A percentile compares a stretch with the other conserved stretches of the same genome.
Conservation (phyloP, 2,329 filamentous ascomycete genomes). For the Fusarium neocosmosporiellum region DNA sequence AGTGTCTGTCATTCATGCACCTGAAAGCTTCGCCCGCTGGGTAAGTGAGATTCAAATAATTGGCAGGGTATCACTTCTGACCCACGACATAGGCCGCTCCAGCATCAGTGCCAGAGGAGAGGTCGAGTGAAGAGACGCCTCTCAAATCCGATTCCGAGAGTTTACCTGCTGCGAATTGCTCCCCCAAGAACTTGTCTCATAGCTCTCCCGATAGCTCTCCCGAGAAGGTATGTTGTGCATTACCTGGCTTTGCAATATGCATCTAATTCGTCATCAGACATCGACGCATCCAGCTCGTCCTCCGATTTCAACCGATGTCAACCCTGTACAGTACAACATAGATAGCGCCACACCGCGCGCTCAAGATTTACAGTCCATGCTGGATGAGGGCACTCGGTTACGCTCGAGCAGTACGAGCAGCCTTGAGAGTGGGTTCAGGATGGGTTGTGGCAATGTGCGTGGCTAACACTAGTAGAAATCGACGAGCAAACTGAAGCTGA, state of each 20-base stretch:
- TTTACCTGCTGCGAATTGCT: conserved; percentile 38
- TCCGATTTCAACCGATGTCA: conserved; percentile 79
- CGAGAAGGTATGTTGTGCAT: conserved; percentile 37
- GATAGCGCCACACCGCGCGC: conserved; percentile 83
- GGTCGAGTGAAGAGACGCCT: conserved; percentile 46
- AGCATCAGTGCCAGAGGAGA: conserved; percentile 52
- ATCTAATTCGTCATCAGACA: conserved; percentile 21
- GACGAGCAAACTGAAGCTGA: conserved; percentile 65
- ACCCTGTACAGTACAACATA: conserved; percentile 71
- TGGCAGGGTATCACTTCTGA: conserved; percentile 31
- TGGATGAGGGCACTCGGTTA: conserved; percentile 63
- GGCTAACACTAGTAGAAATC: conserved; percentile 59
- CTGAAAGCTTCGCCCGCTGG: conserved; percentile 84
- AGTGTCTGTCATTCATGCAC: conserved; percentile 91
- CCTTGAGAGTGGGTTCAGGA: conserved; percentile 73
- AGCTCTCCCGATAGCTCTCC: conserved; percentile 30
- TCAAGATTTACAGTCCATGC: conserved; percentile 82
- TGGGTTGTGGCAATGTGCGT: background rate
- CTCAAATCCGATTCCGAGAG: conserved; percentile 53
- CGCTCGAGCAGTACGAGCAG: conserved; percentile 78
- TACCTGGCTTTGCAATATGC: background rate
- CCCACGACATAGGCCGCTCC: conserved; percentile 54
- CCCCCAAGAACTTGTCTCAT: conserved; percentile 25
- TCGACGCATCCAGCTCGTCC: conserved; percentile 66
- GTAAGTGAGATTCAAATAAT: conserved; percentile 58